These are phyloP conservation scores for Solanum pennellii DNA, from an alignment of 257 asterid species.

Conservation along the genomic window DNA sequence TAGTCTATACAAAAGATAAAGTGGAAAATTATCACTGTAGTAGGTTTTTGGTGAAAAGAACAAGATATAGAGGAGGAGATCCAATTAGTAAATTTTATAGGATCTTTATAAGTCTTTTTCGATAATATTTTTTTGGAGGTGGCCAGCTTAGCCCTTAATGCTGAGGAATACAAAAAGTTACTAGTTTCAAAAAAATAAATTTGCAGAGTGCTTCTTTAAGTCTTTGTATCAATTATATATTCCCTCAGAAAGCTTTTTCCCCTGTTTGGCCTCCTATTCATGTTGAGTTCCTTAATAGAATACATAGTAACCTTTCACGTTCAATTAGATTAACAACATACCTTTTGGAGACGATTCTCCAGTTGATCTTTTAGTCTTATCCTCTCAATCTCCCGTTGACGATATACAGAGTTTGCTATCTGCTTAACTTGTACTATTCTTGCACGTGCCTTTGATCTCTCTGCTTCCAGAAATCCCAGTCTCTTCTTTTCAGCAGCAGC, in stretches of 20 bases:
- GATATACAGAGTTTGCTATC: background rate
- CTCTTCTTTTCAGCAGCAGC: constrained; percentile 19
- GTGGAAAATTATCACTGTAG: background rate
- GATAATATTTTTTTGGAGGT: background rate
- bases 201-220: background rate
- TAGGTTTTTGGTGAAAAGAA: background rate
- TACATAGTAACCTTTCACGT: background rate
- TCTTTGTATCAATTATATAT: background rate
- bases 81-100: background rate
- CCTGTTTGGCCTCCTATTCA: background rate
- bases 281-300: background rate
- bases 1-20: background rate
- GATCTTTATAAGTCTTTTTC: background rate
- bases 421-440: constrained; percentile 9
- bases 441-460: constrained; percentile 14
- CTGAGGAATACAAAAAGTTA: background rate
- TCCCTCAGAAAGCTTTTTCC: background rate
- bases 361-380: constrained; percentile 4
- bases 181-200: background rate
- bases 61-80: background rate
- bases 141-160: background rate
- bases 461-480: constrained; percentile 15
- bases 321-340: background rate
- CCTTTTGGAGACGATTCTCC: constrained; percentile 6
- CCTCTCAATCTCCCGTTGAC: constrained; percentile 7